Conservation (phyloP, 345 rosid species). For the Boechera divaricarpa region DNA sequence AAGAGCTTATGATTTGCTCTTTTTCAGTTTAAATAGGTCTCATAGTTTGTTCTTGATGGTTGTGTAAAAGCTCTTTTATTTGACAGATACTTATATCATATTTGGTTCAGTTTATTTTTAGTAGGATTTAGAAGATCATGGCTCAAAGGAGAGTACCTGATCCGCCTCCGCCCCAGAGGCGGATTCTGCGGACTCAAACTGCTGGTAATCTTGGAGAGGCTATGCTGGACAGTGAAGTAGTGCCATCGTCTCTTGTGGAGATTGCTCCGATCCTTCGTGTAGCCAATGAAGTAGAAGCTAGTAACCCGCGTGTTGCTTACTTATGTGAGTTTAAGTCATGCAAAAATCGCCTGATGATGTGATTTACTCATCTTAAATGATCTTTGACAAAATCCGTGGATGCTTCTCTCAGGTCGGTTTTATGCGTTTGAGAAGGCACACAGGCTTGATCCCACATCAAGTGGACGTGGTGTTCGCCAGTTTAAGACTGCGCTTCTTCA, state of each 20-base stretch:
- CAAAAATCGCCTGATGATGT: background rate
- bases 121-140: slow-evolving; percentile 45
- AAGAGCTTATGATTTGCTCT: slow-evolving; percentile 3
- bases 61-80: slow-evolving; percentile 6
- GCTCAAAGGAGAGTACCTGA: slow-evolving; percentile 54
- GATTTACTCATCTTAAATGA: background rate
- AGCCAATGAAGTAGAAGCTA: slow-evolving; percentile 65
- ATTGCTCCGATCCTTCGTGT: slow-evolving; percentile 71
- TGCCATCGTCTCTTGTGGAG: slow-evolving; percentile 64
- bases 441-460: slow-evolving; percentile 73
- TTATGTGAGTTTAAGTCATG: slow-evolving; percentile 51
- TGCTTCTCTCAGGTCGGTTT: slow-evolving; percentile 62
- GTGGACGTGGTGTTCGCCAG: slow-evolving; percentile 88
- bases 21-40: background rate
- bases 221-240: slow-evolving; percentile 65
- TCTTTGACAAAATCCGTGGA: background rate
- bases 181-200: slow-evolving; percentile 64
- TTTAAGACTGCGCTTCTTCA: slow-evolving; percentile 84
- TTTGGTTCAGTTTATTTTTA: slow-evolving; percentile 9
- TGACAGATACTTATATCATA: slow-evolving; percentile 16
- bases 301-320: slow-evolving; percentile 63
- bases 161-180: slow-evolving; percentile 53
- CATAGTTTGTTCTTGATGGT: slow-evolving; percentile 16
- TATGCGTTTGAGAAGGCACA: slow-evolving; percentile 89
- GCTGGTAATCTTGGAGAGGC: slow-evolving; percentile 64